Base-by-base conservation (phyloP, 495 filamentous ascomycete species). In the Trichoderma parareesei region DNA sequence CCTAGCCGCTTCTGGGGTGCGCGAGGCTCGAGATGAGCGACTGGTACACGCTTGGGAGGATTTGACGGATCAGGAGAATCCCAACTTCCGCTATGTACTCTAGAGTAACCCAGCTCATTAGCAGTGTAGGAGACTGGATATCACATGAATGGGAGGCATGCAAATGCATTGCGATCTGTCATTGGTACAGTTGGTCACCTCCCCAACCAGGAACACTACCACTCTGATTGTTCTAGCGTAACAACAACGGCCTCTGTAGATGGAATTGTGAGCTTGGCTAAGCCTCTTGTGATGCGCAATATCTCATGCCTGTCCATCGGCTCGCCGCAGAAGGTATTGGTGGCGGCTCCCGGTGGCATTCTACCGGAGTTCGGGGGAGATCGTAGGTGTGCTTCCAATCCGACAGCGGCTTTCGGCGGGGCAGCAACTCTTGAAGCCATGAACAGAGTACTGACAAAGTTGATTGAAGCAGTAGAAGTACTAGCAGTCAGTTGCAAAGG, bases 41-140 rank as follows among this genome's bases (percentile, higher is more conserved):
- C 63, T 80, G 55, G 69, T 76, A 5, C 82, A 83, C 64, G 81
- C 81, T 16, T 86, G 85, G 61, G 78, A 84, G 63, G 84, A 87
- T 69, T 67, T 86, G 67, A 87, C 84, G 38, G 84, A 87, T 72
- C 71, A 69, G 66, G 79, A 85, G 77, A 86, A 86, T 65, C 71
- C 72, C 13, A 82, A 82, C 65, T 85, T 85, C 66, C 75, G 81
- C 66, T 85, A 84, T 69, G 76, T 79, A 41, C 76, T 73, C 61
- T 80, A 75, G 66, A 27, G 27, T 27, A 27, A 27, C 27, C 27
- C 27, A 2, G 27, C 0, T 27, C 2, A 27, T 27, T 27, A 27
- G 27, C 27, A 27, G 2, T 27, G 27, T 27, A 0, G 27, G 2
- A 27, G 27, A 27, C 27, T 27, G 27, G 27, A 27, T 27, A 27